phyloP scores from a whole-genome alignment of 2,329 filamentous ascomycete species.

The Aspergillus ochraceus region DNA sequence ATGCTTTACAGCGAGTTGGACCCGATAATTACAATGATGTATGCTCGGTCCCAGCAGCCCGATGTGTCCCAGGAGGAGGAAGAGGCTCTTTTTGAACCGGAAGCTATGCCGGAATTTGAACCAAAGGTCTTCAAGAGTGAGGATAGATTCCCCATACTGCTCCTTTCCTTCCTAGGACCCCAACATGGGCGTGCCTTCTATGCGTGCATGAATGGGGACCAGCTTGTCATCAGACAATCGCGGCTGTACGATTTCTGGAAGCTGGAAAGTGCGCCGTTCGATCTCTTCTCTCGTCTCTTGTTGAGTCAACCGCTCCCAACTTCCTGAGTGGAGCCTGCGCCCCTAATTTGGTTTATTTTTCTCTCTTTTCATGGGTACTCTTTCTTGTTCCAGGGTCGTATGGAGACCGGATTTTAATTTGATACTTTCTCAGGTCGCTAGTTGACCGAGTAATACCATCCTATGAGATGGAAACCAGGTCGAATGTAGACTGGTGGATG shows the following conservation, averaged over 20 bases:
- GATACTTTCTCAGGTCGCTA: not conserved
- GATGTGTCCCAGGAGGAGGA: not conserved
- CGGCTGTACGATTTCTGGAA: not conserved
- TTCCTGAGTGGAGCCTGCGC: not conserved
- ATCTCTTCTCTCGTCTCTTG: not conserved
- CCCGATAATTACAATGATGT: not conserved
- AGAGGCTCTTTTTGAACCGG: not conserved
- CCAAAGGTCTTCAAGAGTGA: not conserved
- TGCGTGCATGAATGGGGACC: not conserved
- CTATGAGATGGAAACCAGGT: not conserved
- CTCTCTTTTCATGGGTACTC: not conserved
- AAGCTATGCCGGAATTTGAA: not conserved
- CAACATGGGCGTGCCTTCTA: not conserved
- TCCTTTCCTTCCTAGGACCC: not conserved
- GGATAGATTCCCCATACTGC: not conserved
- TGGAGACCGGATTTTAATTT: not conserved
- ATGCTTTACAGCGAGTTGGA: not conserved
- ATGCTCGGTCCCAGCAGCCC: not conserved
- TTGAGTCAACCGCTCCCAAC: not conserved
- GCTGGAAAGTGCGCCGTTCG: not conserved
- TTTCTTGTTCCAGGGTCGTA: not conserved
- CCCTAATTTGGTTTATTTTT: not conserved
- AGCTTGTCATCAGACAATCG: not conserved
- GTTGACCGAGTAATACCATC: not conserved
- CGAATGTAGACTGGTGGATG: not conserved